phyloP scores from a whole-genome alignment of 345 rosid genomes.

The Bruguiera gymnorhiza region DNA sequence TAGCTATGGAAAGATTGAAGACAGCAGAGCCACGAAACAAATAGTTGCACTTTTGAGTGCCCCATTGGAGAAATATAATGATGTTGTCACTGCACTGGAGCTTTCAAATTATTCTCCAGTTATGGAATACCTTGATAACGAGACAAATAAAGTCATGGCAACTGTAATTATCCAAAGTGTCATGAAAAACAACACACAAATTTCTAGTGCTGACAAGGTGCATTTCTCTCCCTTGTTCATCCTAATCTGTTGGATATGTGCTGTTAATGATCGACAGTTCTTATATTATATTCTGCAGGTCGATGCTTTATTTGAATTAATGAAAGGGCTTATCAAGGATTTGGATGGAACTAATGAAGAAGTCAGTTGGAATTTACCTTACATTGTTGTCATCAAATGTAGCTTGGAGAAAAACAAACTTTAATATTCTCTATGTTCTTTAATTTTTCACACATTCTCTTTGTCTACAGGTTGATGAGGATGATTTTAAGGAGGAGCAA shows the following conservation, averaged over 20 bases:
- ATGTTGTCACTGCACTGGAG: constrained; percentile 84
- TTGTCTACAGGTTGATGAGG: constrained; percentile 66
- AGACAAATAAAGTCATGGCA: constrained; percentile 94
- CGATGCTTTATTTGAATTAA: constrained; percentile 84
- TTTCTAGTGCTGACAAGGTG: constrained; percentile 83
- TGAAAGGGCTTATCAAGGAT: constrained; percentile 92
- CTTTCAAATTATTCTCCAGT: constrained; percentile 84
- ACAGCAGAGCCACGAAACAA: constrained; percentile 84
- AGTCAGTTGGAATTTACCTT: constrained; percentile 42
- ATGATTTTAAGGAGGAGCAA: constrained; percentile 96
- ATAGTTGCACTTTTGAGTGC: constrained; percentile 94
- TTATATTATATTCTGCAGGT: constrained; percentile 46
- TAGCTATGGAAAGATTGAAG: constrained; percentile 71
- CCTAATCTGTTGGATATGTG: constrained; percentile 15
- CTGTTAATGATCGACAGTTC: constrained; percentile 10
- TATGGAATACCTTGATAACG: constrained; percentile 81
- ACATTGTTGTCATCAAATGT: constrained; percentile 12
- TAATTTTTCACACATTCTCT: neutral
- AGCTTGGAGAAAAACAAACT: neutral
- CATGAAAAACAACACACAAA: constrained; percentile 82
- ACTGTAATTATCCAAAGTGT: constrained; percentile 85
- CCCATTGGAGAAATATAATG: constrained; percentile 92
- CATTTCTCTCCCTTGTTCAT: constrained; percentile 17
- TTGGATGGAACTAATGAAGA: constrained; percentile 65
- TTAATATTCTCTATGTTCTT: neutral